These are phyloP conservation scores for Sphaerobolus stellatus DNA, from an alignment of 1,284 basidiomycete species.

Conservation along the genomic window DNA sequence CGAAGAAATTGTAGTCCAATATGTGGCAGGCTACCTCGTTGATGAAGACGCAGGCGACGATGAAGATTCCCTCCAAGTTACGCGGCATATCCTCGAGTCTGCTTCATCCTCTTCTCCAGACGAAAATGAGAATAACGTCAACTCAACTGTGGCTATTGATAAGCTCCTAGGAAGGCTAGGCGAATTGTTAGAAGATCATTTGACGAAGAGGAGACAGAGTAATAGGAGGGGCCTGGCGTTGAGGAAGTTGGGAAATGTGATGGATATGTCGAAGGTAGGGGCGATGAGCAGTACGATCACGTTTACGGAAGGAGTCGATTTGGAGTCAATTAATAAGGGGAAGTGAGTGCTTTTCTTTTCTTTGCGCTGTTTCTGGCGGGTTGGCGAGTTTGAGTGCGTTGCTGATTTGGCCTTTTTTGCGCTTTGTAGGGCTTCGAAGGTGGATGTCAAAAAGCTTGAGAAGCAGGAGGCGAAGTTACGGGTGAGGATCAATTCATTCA, in stretches of 20 bases:
- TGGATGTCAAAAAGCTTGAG: conserved; percentile 97
- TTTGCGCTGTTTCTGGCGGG: no score
- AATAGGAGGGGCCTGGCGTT: conserved; percentile 52
- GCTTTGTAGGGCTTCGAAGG: conserved; percentile 75
- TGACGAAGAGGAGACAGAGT: no score
- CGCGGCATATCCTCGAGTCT: conserved; percentile 73
- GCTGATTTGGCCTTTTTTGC: conserved; percentile 16
- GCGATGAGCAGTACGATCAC: conserved; percentile 84
- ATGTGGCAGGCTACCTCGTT: conserved; percentile 87
- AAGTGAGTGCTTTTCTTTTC: conserved; percentile 81
- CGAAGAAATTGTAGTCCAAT: conserved; percentile 91
- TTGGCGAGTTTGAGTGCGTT: conserved; percentile 3
- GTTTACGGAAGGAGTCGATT: conserved; percentile 83
- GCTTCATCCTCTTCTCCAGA: no score
- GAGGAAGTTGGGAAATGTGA: conserved; percentile 86
- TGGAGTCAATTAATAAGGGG: conserved; percentile 93
- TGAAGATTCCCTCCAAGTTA: conserved; percentile 81
- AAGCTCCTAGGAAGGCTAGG: conserved; percentile 58
- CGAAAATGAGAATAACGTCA: no score
- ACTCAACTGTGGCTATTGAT: conserved; percentile 57
- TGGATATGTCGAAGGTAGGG: conserved; percentile 89
- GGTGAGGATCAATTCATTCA: conserved; percentile 36
- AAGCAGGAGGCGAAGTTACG: conserved; percentile 98
- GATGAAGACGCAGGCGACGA: conserved; percentile 94
- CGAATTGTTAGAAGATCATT: conserved; percentile 54